These are phyloP conservation scores for Diaporthe helianthi DNA, from an alignment of 2,329 filamentous ascomycete species.

Conservation along the genomic window DNA sequence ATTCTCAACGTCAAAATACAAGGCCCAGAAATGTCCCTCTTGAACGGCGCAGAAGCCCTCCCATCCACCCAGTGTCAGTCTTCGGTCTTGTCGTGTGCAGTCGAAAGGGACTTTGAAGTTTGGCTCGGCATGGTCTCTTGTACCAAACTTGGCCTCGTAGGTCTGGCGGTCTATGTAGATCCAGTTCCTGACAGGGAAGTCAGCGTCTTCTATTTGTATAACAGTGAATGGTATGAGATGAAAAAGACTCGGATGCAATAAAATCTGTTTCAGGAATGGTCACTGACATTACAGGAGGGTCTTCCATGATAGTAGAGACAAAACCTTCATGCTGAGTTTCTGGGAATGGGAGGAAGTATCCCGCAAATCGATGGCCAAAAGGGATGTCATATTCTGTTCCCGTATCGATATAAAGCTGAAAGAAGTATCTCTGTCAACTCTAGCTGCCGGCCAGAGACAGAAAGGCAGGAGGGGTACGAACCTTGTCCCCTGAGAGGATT, in stretches of 20 bases:
- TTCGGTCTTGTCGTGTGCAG: slow-evolving; percentile 58
- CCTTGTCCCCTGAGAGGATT: slow-evolving; percentile 53
- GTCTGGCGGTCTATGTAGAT: slow-evolving; percentile 55
- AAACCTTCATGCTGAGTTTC: slow-evolving; percentile 55
- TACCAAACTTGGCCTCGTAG: slow-evolving; percentile 55
- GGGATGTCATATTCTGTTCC: slow-evolving; percentile 40
- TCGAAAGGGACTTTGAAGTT: slow-evolving; percentile 57
- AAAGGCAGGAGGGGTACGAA: slow-evolving; percentile 34
- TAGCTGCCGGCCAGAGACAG: slow-evolving; percentile 1
- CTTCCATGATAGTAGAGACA: slow-evolving; percentile 56
- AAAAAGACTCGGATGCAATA: background rate
- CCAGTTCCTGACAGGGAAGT: slow-evolving; percentile 47
- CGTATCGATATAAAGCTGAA: slow-evolving; percentile 56
- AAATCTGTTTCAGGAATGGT: background rate
- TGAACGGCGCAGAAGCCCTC: slow-evolving; percentile 58
- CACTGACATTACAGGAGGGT: slow-evolving; percentile 51
- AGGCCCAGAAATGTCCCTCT: slow-evolving; percentile 52
- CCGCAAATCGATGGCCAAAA: slow-evolving; percentile 59
- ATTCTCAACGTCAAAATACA: slow-evolving; percentile 57
- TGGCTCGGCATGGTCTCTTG: slow-evolving; percentile 50
- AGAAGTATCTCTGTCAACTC: slow-evolving; percentile 22
- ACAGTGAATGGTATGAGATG: background rate
- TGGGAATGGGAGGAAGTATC: slow-evolving; percentile 65
- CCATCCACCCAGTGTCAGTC: slow-evolving; percentile 57
- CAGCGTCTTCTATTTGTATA: background rate